Evolutionary conservation across 148 eudicot species (phyloP), one percentile per base, ranked within the genome.

Genomic region (Selenicereus undatus): DNA sequence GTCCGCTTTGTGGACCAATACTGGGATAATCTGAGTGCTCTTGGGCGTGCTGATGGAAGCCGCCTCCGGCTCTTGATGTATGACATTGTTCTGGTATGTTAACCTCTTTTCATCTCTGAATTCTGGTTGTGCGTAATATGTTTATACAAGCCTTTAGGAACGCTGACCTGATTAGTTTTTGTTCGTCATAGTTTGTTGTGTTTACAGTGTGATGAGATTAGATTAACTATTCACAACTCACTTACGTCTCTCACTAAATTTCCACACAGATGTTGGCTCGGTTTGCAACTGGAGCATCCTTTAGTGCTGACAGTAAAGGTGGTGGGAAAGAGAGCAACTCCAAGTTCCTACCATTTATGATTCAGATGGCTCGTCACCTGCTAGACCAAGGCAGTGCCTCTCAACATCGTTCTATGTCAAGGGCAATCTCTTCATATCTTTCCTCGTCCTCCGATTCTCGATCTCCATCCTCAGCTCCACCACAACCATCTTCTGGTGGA

Each of bases 301-400:
- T 96, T 82, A 91, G 90, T 82, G 82, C 88, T 0, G 99, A 96
- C 82, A 0, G 98, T 80, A 92, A 91, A 85, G 99, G 99, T 73
- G 99, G 99, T 75, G 99, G 98, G 17, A 96, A 94, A 79, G 99
- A 96, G 84, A 96, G 99, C 87, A 96, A 96, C 89, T 86, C 99
- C 43, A 88, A 91, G 21, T 96, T 96, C 71, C 88, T 96, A 11
- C 95, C 98, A 8, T 92, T 91, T 84, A 96, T 96, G 99, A 87
- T 94, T 74, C 99, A 96, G 82, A 96, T 96, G 98, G 97, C 97
- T 75, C 85, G 93, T 32, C 91, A 96, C 86, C 86, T 92, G 32
- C 85, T 96, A 10, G 97, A 96, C 81, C 97, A 94, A 76, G 88
- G 87, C 29, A 90, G 93, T 82, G 58, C 90, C 73, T 89, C 99